Base-by-base conservation (phyloP, 2,329 filamentous ascomycete genomes). In the Venturia carpophila region DNA sequence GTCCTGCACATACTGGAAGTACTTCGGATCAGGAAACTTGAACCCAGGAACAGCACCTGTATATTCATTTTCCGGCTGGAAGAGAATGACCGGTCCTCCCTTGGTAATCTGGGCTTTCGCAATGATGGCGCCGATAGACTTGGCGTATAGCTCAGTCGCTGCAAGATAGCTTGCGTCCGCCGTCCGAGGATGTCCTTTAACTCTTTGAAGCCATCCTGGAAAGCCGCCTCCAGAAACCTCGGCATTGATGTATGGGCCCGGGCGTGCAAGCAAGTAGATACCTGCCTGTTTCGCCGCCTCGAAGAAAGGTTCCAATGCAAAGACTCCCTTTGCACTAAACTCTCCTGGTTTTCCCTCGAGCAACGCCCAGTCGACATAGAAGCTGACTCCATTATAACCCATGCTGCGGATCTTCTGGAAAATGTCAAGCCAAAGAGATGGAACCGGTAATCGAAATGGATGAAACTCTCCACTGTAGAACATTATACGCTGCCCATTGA, bases 41-140 rank as follows among this genome's bases (percentile, higher is more conserved):
- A 75, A 73, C n/a, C 82, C 76, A 1, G 77, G 77, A 4, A 75
- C 76, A 19, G 77, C 75, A 21, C 78, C 75, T 0, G 83, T 86
- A 71, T 93, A 92, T 73, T 94, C 91, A 68, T 94, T 95, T 73
- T 95, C 91, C 0, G 89, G 87, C 73, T 95, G 91, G 52, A 89
- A 82, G 1, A 93, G 77, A 67, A 95, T 90, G 9, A 95, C 82
- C 0, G 90, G 90, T 0, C 91, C 91, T 0, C 89, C 90, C 63
- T 92, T 90, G 1, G 89, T 93, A 70, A 95, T 92, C 70, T 94
- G 90, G 0, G 84, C 86, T 64, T 86, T 84, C 4, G 90, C 88
- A 68, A 95, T 87, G 10, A 87, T 84, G 15, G 80, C 79, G 34
- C 83, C 83, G 61, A 92, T 81, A 10, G 84, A 79, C 7, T 79